Evolutionary conservation across 2,329 filamentous ascomycete species (phyloP).

Genomic region (Aspergillus proliferans): DNA sequence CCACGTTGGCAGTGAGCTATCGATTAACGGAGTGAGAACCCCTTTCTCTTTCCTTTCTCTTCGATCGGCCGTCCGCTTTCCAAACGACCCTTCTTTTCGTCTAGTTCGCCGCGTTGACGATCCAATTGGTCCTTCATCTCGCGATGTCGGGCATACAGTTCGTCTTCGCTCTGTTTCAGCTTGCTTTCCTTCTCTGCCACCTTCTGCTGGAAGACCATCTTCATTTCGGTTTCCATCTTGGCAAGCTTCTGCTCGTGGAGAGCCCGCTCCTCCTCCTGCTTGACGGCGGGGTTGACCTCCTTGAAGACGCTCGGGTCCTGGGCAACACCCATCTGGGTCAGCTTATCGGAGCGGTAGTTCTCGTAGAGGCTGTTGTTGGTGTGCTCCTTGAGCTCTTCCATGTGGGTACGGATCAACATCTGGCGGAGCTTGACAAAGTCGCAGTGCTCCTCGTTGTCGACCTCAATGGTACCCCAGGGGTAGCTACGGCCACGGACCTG

Average conservation of each 20-base stretch:
- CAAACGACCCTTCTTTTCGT: slow-evolving; percentile 95
- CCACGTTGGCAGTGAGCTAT: neutral
- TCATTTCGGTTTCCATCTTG: slow-evolving; percentile 99
- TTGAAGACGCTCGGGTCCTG: slow-evolving; percentile 99
- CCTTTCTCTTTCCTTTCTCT: slow-evolving; percentile 98
- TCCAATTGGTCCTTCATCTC: slow-evolving; percentile 99
- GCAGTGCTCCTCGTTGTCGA: slow-evolving; percentile 99
- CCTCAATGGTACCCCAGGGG: slow-evolving; percentile 97
- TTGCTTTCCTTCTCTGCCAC: slow-evolving; percentile 99
- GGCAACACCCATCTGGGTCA: slow-evolving; percentile 95
- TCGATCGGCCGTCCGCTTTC: slow-evolving; percentile 94
- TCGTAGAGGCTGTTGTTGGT: slow-evolving; percentile 99
- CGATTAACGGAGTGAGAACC: slow-evolving; percentile 89
- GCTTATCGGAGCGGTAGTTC: slow-evolving; percentile 99
- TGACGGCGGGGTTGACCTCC: slow-evolving; percentile 99
- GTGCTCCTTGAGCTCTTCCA: slow-evolving; percentile 99
- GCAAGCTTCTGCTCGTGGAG: slow-evolving; percentile 99
- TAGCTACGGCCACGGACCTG: slow-evolving; percentile 94
- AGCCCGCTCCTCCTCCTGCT: slow-evolving; percentile 97
- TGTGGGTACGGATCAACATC: slow-evolving; percentile 99
- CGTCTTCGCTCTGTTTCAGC: slow-evolving; percentile 97
- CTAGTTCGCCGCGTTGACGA: slow-evolving; percentile 85
- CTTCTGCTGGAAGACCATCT: slow-evolving; percentile 99
- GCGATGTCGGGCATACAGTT: slow-evolving; percentile 93
- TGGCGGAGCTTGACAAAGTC: slow-evolving; percentile 99